A percentile compares a stretch with the other conserved stretches of the same genome.
These are phyloP conservation scores for Jasminum sambac DNA, from an alignment of 257 asterid species.

Conservation along the genomic window DNA sequence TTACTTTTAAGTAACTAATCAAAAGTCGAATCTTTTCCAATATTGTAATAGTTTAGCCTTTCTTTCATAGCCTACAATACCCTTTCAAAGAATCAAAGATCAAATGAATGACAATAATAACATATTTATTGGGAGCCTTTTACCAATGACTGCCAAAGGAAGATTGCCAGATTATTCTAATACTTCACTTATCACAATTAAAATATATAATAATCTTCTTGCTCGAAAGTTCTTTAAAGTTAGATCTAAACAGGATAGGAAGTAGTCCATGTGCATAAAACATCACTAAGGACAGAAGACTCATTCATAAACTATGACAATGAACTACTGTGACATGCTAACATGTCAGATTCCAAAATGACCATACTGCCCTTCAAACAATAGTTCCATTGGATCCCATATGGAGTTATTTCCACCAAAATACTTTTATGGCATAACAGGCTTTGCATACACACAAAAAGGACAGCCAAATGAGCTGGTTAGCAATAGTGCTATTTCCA, in stretches of 20 bases:
- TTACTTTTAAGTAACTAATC: neutral
- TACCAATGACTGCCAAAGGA: neutral
- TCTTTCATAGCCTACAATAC: constrained; percentile 1
- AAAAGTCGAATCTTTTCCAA: neutral
- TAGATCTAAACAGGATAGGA: constrained; percentile 31
- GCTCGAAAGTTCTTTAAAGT: constrained; percentile 27
- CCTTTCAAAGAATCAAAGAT: constrained; percentile 15
- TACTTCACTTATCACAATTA: constrained; percentile 16
- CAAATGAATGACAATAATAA: neutral
- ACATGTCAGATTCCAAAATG: constrained; percentile 41
- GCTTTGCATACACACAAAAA: constrained; percentile 27
- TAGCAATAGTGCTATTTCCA: constrained; percentile 31
- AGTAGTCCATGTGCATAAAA: constrained; percentile 29
- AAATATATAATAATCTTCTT: neutral
- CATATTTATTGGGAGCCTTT: constrained; percentile 5
- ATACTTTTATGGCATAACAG: constrained; percentile 15
- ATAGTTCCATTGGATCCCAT: constrained; percentile 26
- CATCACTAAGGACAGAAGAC: constrained; percentile 24
- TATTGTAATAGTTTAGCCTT: neutral
- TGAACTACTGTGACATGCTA: constrained; percentile 38
- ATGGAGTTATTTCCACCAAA: constrained; percentile 22
- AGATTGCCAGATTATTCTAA: constrained; percentile 12
- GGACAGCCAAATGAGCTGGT: constrained; percentile 47
- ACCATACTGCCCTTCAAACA: constrained; percentile 30
- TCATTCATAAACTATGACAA: constrained; percentile 21